Evolutionary conservation across 2,329 filamentous ascomycete species (phyloP).

Genomic region (Myriosclerotinia duriaeana): DNA sequence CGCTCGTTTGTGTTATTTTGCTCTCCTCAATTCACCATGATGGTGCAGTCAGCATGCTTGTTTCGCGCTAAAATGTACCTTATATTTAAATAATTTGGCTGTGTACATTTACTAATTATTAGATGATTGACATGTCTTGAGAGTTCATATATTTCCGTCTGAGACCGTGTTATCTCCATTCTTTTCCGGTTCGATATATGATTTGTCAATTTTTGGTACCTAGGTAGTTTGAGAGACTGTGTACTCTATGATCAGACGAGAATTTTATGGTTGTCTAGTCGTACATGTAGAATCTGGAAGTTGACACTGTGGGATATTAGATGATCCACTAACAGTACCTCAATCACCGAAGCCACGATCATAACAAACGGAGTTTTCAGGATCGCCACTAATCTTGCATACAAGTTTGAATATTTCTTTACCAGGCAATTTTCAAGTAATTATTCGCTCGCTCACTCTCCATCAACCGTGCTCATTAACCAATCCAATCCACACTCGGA

Average conservation of each 20-base stretch:
- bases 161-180: too few species aligned
- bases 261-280: not conserved
- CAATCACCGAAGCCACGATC: not conserved
- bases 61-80: too few species aligned
- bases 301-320: not conserved
- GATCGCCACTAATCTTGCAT: not conserved
- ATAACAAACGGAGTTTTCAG: not conserved
- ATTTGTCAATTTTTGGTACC: too few species aligned
- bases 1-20: too few species aligned
- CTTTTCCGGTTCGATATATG: too few species aligned
- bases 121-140: too few species aligned
- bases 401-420: not conserved
- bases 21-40: too few species aligned
- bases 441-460: not conserved
- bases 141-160: too few species aligned
- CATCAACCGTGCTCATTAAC: slow-evolving; percentile 13
- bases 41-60: too few species aligned
- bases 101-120: too few species aligned
- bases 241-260: too few species aligned
- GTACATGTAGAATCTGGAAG: not conserved
- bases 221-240: not conserved
- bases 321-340: not conserved
- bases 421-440: not conserved
- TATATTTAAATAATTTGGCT: too few species aligned
- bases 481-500: slow-evolving; percentile 35